Evolutionary conservation across 108 stramenopile species (phyloP), one percentile per base, ranked within the genome.

Genomic region (Cylindrotheca fusiformis): DNA sequence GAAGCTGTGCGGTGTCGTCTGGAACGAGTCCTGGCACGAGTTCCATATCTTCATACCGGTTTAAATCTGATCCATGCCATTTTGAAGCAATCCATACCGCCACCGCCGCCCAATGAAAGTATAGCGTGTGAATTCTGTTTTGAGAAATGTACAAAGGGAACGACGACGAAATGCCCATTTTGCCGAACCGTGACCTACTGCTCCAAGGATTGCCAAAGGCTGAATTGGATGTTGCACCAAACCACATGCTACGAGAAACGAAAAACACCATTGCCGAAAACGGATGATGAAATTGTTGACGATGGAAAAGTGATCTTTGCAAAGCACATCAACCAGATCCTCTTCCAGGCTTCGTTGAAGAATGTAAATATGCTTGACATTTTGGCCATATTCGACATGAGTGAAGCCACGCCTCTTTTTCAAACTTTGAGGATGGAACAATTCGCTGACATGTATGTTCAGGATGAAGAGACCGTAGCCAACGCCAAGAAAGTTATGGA

Each of bases 151-250:
- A 58, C 27, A 22, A 44, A 45, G 10, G 57, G 57, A 30, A 52
- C 31, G 4, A 45, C 26, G 1, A n/a, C 23, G 17, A 72, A 72
- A 58, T 72, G 71, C 25, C 51, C 71, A 1, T 72, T 72, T 65
- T 74, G 72, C 53, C 64, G 59, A n/a, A 58, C 65, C 2, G 52
- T 74, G 2, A 22, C 52, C 23, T 74, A 74, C 30, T 74, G 72
- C 47, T 74, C 72, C 32, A 58, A 64, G 3, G 65, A 66, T 29
- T 74, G 72, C 44, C 30, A 65, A 20, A 58, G 55, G 27, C 30
- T 61, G 27, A 67, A 74, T 48, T 67, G 57, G 58, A 66, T 62
- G 53, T 30, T 74, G 22, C 72, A 74, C 51, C 51, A 74, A 26
- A 54, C 47, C 23, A 28, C 31, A 21, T 74, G 71, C 36, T 25